phyloP scores from a whole-genome alignment of 345 rosid species.

The Draba incana region DNA sequence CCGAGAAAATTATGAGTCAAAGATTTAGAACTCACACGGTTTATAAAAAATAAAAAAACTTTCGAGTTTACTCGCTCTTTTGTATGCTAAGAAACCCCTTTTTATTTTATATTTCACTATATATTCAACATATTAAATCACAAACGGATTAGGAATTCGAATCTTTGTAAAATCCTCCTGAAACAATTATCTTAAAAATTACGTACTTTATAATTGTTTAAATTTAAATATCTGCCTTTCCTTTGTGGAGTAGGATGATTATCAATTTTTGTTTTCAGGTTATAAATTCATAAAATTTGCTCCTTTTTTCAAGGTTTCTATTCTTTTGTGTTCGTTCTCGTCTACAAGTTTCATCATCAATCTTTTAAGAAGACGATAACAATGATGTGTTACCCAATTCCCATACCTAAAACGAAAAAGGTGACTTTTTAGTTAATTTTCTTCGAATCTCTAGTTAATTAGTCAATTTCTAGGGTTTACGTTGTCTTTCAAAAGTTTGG shows the following conservation, averaged over 20 bases:
- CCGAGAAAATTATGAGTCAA: too few relatives aligned
- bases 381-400: conserved; percentile 4
- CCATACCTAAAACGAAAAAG: conserved; percentile 12
- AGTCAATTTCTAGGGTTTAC: neutral
- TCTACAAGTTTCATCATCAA: neutral
- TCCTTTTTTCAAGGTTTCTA: neutral
- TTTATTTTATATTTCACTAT: too few relatives aligned
- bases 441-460: neutral
- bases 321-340: too few relatives aligned
- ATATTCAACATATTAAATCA: neutral
- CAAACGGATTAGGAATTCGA: too few relatives aligned
- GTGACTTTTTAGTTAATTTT: neutral
- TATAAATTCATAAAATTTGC: neutral
- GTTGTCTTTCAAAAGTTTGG: neutral
- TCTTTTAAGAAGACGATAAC: neutral
- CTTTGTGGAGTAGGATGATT: neutral
- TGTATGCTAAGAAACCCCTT: too few relatives aligned
- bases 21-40: too few relatives aligned
- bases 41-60: too few relatives aligned
- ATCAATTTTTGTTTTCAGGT: neutral
- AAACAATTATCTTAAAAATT: neutral
- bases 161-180: too few relatives aligned
- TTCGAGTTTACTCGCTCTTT: too few relatives aligned
- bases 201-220: neutral
- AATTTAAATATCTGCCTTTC: too few relatives aligned